Base-by-base conservation (phyloP, 257 asterid genomes). In the Ballota nigra region DNA sequence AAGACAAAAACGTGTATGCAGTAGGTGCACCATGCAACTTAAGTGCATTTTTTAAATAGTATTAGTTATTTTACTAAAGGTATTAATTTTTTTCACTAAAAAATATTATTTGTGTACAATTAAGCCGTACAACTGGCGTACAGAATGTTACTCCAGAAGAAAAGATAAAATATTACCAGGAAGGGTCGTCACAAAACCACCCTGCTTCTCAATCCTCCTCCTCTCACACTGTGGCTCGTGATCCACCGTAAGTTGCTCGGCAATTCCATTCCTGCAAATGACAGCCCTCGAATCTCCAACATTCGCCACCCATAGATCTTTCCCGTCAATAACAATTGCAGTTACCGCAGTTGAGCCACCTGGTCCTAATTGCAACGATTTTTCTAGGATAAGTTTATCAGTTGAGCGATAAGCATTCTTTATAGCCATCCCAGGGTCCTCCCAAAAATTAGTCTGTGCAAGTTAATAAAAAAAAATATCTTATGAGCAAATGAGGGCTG, bases 261-360 rank as follows among this genome's bases (percentile, higher is more conserved):
- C 91, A 18, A 58, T 65, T 31, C 85, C 92, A 65, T 76, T 72
- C 75, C 78, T 82, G 75, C 89, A 84, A 57, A 90, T 77, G 36
- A 90, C 96, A 5, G 97, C 97, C 80, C 96, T 84, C 3, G 97
- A 90, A 75, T 86, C 96, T 66, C 93, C 97, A 63, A 88, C 7
- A 19, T 90, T 90, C 16, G 93, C 97, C 68, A 90, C 88, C 97
- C 97, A 90, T 41, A 90, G 58, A 31, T 90, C 86, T 78, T 90
- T 88, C 55, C 91, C 91, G 66, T 90, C 96, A 8, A 90, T 79
- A 16, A 88, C 90, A 20, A 88, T 88, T 24, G 93, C 93, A 19
- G 97, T 88, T 57, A 90, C 96, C 56, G 97, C 97, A 51, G 97
- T 90, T 51, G 93, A 90, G 70, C 93, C 97, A 71, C 97, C 97